phyloP scores from a whole-genome alignment of 2,329 filamentous ascomycete species.

The Penicillium sp. region DNA sequence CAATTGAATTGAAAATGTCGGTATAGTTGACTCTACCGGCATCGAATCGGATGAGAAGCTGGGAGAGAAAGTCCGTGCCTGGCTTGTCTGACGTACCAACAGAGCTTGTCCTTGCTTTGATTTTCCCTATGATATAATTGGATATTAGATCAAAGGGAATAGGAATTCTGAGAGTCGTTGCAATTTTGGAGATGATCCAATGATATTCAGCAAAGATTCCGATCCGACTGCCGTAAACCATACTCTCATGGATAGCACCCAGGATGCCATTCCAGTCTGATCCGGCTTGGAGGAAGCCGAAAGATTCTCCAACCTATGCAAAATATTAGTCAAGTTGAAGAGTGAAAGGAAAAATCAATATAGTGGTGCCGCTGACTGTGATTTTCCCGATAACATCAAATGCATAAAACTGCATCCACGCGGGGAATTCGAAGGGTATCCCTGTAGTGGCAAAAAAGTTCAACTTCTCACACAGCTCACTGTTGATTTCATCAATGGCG shows the following conservation, averaged over 20 bases:
- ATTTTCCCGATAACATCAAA: slow-evolving; percentile 29
- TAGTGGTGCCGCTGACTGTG: slow-evolving; percentile 19
- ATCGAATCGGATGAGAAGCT: no score
- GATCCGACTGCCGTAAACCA: neutral
- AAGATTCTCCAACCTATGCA: neutral
- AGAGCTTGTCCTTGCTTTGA: no score
- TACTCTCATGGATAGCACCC: neutral
- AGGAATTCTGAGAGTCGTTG: neutral
- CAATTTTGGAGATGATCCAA: neutral
- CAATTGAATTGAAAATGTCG: neutral
- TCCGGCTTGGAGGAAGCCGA: neutral
- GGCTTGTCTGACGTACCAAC: no score
- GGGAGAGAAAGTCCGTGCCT: no score
- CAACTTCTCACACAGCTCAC: neutral
- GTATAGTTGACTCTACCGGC: no score
- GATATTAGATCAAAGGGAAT: neutral
- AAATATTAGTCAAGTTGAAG: neutral
- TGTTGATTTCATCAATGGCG: slow-evolving; percentile 3
- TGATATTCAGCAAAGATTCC: neutral
- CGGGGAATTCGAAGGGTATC: slow-evolving; percentile 8
- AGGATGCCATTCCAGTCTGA: neutral
- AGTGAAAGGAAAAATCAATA: neutral
- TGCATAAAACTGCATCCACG: slow-evolving; percentile 23
- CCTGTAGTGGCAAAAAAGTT: neutral
- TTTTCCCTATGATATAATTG: no score